Evolutionary conservation across 2,329 filamentous ascomycete genomes (phyloP), one percentile per base, ranked within the genome.

Genomic region (Aspergillus pseudoglaucus): DNA sequence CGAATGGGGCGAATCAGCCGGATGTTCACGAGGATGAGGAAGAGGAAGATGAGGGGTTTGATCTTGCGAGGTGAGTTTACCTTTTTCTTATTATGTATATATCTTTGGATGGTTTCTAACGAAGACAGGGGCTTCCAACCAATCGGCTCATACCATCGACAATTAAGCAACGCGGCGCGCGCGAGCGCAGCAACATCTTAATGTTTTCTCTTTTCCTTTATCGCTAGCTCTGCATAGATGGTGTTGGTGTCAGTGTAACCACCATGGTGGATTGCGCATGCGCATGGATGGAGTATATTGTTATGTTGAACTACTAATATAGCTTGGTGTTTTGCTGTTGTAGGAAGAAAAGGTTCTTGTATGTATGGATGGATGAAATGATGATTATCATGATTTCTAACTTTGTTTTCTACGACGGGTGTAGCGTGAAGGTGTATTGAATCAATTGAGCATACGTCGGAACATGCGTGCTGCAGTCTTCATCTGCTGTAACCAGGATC

Each of bases 91-190:
- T 20, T 18, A n/a, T 30, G 14, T 2, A 46, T 20, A 22, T 22
- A 10, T 32, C 8, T 2, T 46, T 25, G 3, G 18, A 35, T 44
- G 17, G 10, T 17, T 18, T 17, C 52, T 55, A 51, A 56, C 40
- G 6, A 30, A 6, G 14, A 18, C 45, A 75, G 71, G 51, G 72
- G 72, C 14, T 75, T 75, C 53, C 71, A 74, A 59, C 71, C 72
- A n/a, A 75, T 75, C 47, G 68, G 71, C 12, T 69, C 69, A 4
- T 73, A 71, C 49, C 70, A 73, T 62, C 67, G 65, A 43, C 69
- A 73, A 51, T 50, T 73, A 45, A 70, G 58, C 56, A 69, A 65
- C 46, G 62, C 67, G 39, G 64, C 66, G 14, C 60, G 66, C 20
- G 60, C 66, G 14, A 66, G 64, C 42, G 64, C 66, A 12, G 66